These are phyloP conservation scores for Huntiella omanensis DNA, from an alignment of 2,329 filamentous ascomycete genomes.

Conservation along the genomic window DNA sequence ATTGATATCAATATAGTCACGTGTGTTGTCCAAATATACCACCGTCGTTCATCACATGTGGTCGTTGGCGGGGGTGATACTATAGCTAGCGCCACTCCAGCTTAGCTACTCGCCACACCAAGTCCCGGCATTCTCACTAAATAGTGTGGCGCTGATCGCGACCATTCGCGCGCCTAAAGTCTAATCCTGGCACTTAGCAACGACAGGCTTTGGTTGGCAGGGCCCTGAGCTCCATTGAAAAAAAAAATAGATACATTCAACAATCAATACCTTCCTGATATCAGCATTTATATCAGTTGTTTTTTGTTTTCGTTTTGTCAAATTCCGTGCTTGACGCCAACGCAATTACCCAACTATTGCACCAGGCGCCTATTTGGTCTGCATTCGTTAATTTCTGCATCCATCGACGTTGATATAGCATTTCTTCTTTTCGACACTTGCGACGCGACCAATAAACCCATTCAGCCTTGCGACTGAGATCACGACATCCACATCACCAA, in stretches of 20 bases:
- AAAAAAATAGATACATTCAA: constrained; percentile 1
- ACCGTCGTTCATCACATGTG: too few relatives aligned
- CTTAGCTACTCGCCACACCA: not conserved
- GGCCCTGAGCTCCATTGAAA: constrained; percentile 2
- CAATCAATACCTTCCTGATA: not conserved
- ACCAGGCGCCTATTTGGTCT: not conserved
- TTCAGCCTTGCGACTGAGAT: constrained; percentile 5
- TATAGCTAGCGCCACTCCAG: not conserved
- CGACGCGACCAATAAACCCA: not conserved
- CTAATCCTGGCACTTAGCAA: constrained; percentile 1
- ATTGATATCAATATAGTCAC: too few relatives aligned
- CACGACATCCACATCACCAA: not conserved
- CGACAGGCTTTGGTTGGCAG: too few relatives aligned
- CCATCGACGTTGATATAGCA: not conserved
- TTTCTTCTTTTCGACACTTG: not conserved
- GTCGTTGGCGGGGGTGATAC: too few relatives aligned
- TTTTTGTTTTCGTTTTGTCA: not conserved
- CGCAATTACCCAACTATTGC: not conserved
- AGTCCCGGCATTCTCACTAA: not conserved
- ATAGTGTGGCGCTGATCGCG: constrained; percentile 3
- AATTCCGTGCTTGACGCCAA: not conserved
- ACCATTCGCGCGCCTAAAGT: constrained; percentile 1
- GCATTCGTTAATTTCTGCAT: too few relatives aligned
- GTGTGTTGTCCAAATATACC: too few relatives aligned
- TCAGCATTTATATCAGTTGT: not conserved